Conservation (phyloP, 805 yeast species). For the Candida boleticola region DNA sequence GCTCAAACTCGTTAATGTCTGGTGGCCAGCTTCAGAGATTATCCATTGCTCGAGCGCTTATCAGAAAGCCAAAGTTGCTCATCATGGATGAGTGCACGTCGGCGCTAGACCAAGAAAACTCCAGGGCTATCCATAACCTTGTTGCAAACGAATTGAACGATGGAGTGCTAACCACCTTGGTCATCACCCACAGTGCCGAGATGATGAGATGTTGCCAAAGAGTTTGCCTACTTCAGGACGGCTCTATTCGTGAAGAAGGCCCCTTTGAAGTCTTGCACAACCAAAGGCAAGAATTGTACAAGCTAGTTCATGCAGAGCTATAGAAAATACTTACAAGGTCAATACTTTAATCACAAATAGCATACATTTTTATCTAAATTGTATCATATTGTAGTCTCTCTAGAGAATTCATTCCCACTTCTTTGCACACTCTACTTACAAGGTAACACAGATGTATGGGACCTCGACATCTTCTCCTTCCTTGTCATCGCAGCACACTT, state of each 20-base stretch:
- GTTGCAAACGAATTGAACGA: conserved; percentile 36
- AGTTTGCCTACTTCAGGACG: conserved; percentile 48
- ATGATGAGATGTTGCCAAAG: conserved; percentile 60
- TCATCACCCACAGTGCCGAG: conserved; percentile 73
- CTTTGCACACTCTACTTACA: no score
- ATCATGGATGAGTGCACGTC: conserved; percentile 90
- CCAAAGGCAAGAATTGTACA: conserved; percentile 23
- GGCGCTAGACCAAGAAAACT: conserved; percentile 69
- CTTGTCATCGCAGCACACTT: conserved; percentile 88
- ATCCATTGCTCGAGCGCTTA: conserved; percentile 77
- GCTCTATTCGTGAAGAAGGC: conserved; percentile 49
- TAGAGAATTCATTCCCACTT: no score
- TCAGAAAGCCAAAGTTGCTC: conserved; percentile 62
- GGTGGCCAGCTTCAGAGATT: conserved; percentile 92
- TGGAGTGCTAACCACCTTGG: conserved; percentile 40
- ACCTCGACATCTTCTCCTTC: conserved; percentile 95
- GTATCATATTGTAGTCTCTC: no score
- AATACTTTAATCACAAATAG: no score
- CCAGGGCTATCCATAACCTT: conserved; percentile 48
- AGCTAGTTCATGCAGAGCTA: conserved; percentile 6
- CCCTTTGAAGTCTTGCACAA: conserved; percentile 22
- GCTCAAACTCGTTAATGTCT: conserved; percentile 50
- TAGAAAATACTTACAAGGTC: no score
- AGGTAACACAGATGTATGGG: conserved; percentile 71
- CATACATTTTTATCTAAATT: no score